A percentile compares a stretch with the other conserved stretches of the same genome.
phyloP scores from a whole-genome alignment of 2,329 filamentous ascomycete species.

The Fusarium stilboides region DNA sequence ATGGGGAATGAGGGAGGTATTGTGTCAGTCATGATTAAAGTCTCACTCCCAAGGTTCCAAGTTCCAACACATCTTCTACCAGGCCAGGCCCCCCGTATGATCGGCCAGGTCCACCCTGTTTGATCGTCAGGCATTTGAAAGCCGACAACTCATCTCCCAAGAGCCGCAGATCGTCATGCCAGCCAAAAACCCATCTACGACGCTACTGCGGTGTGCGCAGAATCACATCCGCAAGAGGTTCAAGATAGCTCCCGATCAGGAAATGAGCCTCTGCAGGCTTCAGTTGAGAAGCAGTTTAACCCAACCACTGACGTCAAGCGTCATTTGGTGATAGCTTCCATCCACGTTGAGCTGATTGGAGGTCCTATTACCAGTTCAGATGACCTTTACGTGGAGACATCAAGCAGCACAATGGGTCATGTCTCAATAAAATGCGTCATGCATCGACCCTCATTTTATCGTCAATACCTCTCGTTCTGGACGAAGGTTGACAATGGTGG shows the following conservation, averaged over 20 bases:
- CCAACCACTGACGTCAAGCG: constrained; percentile 44
- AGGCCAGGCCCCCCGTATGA: constrained; percentile 27
- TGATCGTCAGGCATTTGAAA: constrained; percentile 44
- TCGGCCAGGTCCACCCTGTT: constrained; percentile 42
- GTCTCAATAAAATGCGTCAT: constrained; percentile 44
- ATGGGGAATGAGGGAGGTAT: constrained; percentile 22
- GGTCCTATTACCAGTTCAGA: constrained; percentile 10
- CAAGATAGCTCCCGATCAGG: constrained; percentile 36
- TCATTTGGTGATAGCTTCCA: constrained; percentile 3
- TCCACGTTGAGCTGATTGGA: background rate
- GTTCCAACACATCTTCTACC: constrained; percentile 9
- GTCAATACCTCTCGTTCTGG: constrained; percentile 3
- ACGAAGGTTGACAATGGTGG: constrained; percentile 17
- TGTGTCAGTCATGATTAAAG: constrained; percentile 24
- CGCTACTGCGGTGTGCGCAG: constrained; percentile 20
- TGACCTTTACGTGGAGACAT: constrained; percentile 27
- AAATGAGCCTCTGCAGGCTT: constrained; percentile 23
- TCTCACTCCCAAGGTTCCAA: constrained; percentile 21
- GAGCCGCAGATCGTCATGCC: constrained; percentile 35
- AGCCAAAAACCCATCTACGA: constrained; percentile 23
- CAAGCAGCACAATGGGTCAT: constrained; percentile 10
- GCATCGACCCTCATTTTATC: constrained; percentile 9
- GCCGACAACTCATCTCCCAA: constrained; percentile 38
- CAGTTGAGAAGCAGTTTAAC: constrained; percentile 16
- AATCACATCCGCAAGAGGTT: constrained; percentile 19